Evolutionary conservation across 164 flowering plant genomes (phyloP).

Genomic region (Magnolia changhungtana): DNA sequence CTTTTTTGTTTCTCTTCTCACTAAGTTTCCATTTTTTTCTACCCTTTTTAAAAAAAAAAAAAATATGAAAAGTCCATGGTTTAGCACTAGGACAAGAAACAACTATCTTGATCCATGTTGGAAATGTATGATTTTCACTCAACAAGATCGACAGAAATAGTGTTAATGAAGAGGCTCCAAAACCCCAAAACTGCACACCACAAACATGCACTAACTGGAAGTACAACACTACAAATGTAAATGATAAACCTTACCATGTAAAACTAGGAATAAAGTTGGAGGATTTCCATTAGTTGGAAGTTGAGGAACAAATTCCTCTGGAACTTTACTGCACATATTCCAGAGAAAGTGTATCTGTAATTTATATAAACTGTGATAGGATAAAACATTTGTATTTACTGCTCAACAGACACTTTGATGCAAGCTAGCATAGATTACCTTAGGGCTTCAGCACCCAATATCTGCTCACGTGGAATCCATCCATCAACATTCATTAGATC

Average conservation of each 20-base stretch:
- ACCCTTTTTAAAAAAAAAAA: no score
- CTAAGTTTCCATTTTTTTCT: no score
- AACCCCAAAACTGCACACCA: no score
- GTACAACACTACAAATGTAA: not conserved
- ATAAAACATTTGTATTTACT: not conserved
- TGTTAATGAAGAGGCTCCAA: no score
- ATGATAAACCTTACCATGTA: constrained; percentile 52
- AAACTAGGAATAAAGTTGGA: constrained; percentile 77
- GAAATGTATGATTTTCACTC: no score
- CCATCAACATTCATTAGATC: constrained; percentile 96
- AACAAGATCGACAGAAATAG: no score
- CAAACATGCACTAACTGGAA: not conserved
- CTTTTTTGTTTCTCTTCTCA: no score
- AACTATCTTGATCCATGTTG: no score
- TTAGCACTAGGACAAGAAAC: no score
- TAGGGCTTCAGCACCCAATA: constrained; percentile 95
- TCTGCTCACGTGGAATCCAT: constrained; percentile 98
- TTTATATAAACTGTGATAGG: not conserved
- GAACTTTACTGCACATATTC: constrained; percentile 76
- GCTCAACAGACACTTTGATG: constrained; percentile 3
- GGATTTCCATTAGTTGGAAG: constrained; percentile 92
- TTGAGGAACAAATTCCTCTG: constrained; percentile 85
- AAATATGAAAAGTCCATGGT: no score
- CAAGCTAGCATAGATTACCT: constrained; percentile 42
- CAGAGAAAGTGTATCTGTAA: not conserved